These are phyloP conservation scores for Panaeolus cyanescens DNA, from an alignment of 768 basidiomycete species.

Conservation along the genomic window DNA sequence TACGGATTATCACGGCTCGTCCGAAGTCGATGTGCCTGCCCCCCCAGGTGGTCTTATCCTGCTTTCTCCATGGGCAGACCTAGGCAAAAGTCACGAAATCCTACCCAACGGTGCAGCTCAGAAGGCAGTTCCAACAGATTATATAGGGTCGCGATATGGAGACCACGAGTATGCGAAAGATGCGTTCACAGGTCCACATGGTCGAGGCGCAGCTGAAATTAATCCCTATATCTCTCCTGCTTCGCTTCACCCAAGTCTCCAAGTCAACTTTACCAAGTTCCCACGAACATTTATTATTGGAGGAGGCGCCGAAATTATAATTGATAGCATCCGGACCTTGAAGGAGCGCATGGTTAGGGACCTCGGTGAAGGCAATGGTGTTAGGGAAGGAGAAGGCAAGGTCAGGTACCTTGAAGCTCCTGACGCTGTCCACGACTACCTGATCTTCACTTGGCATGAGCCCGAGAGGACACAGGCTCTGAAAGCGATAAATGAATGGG, in stretches of 20 bases:
- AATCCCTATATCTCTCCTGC: slow-evolving; percentile 65
- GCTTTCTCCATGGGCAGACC: slow-evolving; percentile 60
- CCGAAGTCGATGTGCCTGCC: slow-evolving; percentile 36
- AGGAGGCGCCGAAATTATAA: slow-evolving; percentile 59
- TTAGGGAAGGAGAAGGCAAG: slow-evolving; percentile 37
- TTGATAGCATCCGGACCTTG: slow-evolving; percentile 52
- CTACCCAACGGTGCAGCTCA: slow-evolving; percentile 37
- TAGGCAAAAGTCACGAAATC: slow-evolving; percentile 39
- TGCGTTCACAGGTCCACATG: slow-evolving; percentile 52
- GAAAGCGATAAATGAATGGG: slow-evolving; percentile 52
- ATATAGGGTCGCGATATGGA: slow-evolving; percentile 29
- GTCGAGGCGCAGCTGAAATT: slow-evolving; percentile 40
- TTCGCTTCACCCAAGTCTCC: slow-evolving; percentile 37
- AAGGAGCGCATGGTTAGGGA: slow-evolving; percentile 51
- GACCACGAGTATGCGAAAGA: slow-evolving; percentile 31
- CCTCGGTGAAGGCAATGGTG: slow-evolving; percentile 45
- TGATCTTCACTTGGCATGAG: slow-evolving; percentile 51
- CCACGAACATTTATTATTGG: slow-evolving; percentile 61
- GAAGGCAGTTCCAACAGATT: slow-evolving; percentile 35
- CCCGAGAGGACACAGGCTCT: slow-evolving; percentile 53
- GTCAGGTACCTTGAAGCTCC: slow-evolving; percentile 50
- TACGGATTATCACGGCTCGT: slow-evolving; percentile 42
- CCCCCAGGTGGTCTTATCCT: slow-evolving; percentile 52
- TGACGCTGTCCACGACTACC: slow-evolving; percentile 57
- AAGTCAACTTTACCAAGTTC: slow-evolving; percentile 52